phyloP scores from a whole-genome alignment of 1,284 basidiomycete species.

The Cryptococcus hybrid region DNA sequence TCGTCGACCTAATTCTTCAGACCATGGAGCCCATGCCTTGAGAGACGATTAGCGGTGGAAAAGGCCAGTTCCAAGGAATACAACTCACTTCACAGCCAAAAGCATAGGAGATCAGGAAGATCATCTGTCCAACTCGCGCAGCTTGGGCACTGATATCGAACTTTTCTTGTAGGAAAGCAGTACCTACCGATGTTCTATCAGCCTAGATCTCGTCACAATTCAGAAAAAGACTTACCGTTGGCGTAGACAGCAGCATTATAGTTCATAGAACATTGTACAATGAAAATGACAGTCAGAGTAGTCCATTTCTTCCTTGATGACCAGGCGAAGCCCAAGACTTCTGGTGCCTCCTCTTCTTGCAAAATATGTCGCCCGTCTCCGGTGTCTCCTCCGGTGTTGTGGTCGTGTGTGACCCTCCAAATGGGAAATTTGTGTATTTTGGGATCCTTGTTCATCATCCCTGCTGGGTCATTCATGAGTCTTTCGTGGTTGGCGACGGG shows the following conservation, averaged over 20 bases:
- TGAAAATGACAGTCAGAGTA: conserved; percentile 48
- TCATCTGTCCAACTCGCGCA: conserved; percentile 49
- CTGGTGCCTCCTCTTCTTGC: conserved; percentile 38
- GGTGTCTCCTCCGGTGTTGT: conserved; percentile 1
- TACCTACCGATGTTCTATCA: not conserved
- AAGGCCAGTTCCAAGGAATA: not conserved
- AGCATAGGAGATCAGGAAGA: conserved; percentile 51
- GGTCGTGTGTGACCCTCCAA: no score
- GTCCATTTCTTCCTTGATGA: conserved; percentile 47
- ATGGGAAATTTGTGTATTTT: no score
- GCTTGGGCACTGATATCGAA: conserved; percentile 46
- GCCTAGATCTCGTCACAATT: conserved; percentile 7
- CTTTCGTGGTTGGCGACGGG: not conserved
- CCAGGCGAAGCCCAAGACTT: conserved; percentile 34
- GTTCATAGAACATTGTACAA: conserved; percentile 41
- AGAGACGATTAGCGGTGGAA: not conserved
- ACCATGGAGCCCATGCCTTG: conserved; percentile 55
- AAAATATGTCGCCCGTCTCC: conserved; percentile 42
- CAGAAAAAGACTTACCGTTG: not conserved
- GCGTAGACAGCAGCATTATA: conserved; percentile 15
- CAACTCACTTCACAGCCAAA: conserved; percentile 52
- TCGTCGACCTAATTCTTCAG: conserved; percentile 63
- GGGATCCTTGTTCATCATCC: not conserved
- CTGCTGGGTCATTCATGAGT: not conserved
- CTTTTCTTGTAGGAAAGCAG: conserved; percentile 24